phyloP scores from a whole-genome alignment of 176 grass and related monocot genomes.

The Pontederia paniculata region DNA sequence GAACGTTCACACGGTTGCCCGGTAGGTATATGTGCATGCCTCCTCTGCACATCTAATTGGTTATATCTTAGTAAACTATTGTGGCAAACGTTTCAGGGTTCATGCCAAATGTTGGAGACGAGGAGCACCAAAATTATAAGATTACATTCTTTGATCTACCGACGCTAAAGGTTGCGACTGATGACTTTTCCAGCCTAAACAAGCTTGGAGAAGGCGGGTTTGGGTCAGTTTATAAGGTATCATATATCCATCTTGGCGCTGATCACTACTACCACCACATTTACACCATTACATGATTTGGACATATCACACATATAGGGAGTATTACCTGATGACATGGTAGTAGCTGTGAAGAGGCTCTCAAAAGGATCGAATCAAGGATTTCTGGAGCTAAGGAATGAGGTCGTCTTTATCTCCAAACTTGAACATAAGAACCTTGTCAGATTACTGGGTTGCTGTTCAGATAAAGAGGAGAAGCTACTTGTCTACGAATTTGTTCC shows the following conservation, averaged over 20 bases:
- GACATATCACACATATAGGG: slow-evolving; percentile 13
- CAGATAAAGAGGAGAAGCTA: background rate
- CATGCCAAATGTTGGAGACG: too few species aligned
- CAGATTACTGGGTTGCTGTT: background rate
- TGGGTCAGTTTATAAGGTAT: slow-evolving; percentile 46
- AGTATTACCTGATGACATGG: slow-evolving; percentile 8
- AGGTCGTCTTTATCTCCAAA: background rate
- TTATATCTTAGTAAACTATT: too few species aligned
- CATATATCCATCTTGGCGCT: background rate
- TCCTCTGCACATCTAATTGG: too few species aligned
- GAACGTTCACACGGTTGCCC: background rate
- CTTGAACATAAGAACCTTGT: slow-evolving; percentile 13
- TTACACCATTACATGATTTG: background rate
- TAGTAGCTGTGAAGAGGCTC: slow-evolving; percentile 14
- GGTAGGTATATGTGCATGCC: too few species aligned
- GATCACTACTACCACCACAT: background rate
- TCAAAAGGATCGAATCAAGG: slow-evolving; percentile 2
- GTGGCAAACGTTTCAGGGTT: too few species aligned
- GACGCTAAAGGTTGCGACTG: slow-evolving; percentile 24
- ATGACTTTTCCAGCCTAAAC: slow-evolving; percentile 31
- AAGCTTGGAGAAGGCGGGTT: slow-evolving; percentile 61
- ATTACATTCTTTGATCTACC: slow-evolving; percentile 31
- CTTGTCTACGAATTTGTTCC: slow-evolving; percentile 11
- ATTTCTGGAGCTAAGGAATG: background rate
- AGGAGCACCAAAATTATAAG: too few species aligned